A percentile compares a stretch with the other conserved stretches of the same genome.
phyloP scores from a whole-genome alignment of 1,284 basidiomycete species.

The Meira nashicola region DNA sequence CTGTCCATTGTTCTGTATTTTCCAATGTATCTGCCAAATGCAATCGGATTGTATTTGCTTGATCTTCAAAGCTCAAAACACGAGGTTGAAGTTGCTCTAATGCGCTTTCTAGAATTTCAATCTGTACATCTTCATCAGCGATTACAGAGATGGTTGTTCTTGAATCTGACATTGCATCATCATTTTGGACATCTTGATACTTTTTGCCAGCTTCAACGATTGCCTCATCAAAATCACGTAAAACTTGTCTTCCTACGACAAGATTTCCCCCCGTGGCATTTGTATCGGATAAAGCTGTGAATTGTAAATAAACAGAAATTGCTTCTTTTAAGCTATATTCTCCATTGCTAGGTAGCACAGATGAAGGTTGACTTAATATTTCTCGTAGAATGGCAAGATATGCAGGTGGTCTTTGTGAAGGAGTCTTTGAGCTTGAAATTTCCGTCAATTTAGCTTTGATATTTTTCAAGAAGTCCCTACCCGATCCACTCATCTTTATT shows the following conservation, averaged over 20 bases:
- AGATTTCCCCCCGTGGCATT: conserved; percentile 60
- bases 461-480: too few relatives aligned
- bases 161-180: conserved; percentile 7
- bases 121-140: conserved; percentile 24
- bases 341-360: conserved; percentile 9
- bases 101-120: conserved; percentile 66
- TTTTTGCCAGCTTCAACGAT: conserved; percentile 54
- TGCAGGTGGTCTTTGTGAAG: neutral
- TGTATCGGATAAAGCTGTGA: conserved; percentile 70
- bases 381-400: conserved; percentile 16
- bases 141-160: conserved; percentile 21
- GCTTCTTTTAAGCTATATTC: conserved; percentile 19
- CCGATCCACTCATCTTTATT: too few relatives aligned
- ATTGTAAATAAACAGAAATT: conserved; percentile 61
- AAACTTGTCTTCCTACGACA: conserved; percentile 76
- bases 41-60: conserved; percentile 75
- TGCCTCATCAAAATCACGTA: conserved; percentile 65
- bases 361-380: conserved; percentile 12
- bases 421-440: neutral
- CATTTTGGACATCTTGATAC: conserved; percentile 50
- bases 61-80: conserved; percentile 85
- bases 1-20: conserved; percentile 82
- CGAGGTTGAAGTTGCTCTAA: conserved; percentile 69
- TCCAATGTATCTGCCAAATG: conserved; percentile 85
- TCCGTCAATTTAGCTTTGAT: neutral